Base-by-base conservation (phyloP, 2,329 filamentous ascomycete species). In the Aspergillus proliferans region DNA sequence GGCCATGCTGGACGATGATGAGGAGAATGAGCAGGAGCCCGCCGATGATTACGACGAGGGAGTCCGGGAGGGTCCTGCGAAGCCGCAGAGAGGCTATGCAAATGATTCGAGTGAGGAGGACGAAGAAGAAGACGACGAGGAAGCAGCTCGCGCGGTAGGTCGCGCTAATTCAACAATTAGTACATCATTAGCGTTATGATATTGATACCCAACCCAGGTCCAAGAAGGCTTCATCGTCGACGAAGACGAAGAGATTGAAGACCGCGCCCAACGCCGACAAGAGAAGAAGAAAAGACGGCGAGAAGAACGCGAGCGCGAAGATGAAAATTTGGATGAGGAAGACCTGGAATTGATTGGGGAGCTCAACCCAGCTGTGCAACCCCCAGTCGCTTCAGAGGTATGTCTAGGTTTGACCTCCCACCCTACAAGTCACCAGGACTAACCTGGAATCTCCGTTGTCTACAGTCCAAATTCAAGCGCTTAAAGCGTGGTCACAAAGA, bases 201-300 rank as follows among this genome's bases (percentile, higher is more conserved):
- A 63, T 50, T 39, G 47, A 28, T 12, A 48, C 46, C 51, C 41
- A 24, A 43, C 26, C 34, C 61, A 95, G 90, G 81, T 95, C 56
- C 87, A 87, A 46, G 90, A 95, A 75, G 92, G 91, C 22, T 98
- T 97, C 72, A 96, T 98, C 57, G 89, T 95, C 55, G 89, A 95
- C 62, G 91, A 95, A 63, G 90, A 92, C 53, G 86, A 89, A 58
- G 86, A 89, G 48, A 86, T 88, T 52, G 86, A 86, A 46, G 85
- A 79, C 46, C 80, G 79, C 58, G 81, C 82, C 53, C 70, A 72
- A 49, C 69, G 76, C 58, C 79, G 82, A 34, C 76, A 81, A 56
- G 86, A 86, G 68, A 83, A 84, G 64, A 82, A 83, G 69, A 95
- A 93, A 75, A 85, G 88, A 58, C 84, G 88, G 62, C 72, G 81